A percentile compares a stretch with the other conserved stretches of the same genome.
Conservation (phyloP, 345 rosid species). For the Dimocarpus longan region DNA sequence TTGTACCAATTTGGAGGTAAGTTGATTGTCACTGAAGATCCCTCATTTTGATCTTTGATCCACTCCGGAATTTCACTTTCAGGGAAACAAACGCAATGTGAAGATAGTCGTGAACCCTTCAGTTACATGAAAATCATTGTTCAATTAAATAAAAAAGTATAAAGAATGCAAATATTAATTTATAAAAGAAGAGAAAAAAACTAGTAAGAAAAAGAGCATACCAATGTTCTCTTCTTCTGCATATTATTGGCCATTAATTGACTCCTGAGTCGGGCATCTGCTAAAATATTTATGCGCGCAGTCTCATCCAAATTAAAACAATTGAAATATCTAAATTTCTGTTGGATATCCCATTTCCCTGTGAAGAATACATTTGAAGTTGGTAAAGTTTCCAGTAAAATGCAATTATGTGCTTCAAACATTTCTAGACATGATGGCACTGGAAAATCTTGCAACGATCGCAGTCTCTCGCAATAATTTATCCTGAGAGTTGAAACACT, state of each 20-base stretch:
- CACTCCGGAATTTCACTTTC: constrained; percentile 12
- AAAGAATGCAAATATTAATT: not conserved
- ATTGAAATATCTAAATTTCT: not conserved
- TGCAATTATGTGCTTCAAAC: not conserved
- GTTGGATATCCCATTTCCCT: not conserved
- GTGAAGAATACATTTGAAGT: not conserved
- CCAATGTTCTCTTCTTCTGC: not conserved
- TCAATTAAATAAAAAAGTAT: not conserved
- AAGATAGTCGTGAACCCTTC: not conserved
- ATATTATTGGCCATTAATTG: constrained; percentile 7
- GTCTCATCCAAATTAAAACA: constrained; percentile 3
- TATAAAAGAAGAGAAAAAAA: no score
- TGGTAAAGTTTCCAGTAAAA: not conserved
- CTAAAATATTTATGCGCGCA: not conserved
- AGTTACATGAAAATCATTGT: not conserved
- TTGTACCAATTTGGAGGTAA: not conserved
- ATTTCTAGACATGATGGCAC: not conserved
- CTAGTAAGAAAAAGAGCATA: not conserved
- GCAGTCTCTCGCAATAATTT: not conserved
- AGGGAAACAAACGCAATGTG: not conserved
- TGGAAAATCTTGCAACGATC: not conserved
- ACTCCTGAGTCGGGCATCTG: not conserved
- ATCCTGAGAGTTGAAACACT: not conserved
- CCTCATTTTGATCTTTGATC: not conserved
- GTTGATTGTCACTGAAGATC: constrained; percentile 9